Evolutionary conservation across 768 basidiomycete genomes (phyloP).

Genomic region (Mycena albidolilacea): DNA sequence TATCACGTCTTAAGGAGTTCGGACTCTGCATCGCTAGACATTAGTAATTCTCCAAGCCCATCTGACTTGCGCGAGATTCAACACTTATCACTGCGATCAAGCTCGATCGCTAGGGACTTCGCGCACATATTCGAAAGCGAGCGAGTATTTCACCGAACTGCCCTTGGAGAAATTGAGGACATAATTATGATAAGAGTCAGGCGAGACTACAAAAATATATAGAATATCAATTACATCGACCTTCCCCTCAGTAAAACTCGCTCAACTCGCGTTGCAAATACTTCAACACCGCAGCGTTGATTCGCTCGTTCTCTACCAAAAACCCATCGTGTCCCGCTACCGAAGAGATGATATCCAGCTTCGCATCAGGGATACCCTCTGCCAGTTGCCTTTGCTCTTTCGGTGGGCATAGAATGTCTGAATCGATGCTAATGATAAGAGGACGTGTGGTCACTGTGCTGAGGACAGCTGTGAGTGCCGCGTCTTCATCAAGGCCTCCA

Average conservation of each 20-base stretch:
- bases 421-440: slow-evolving; percentile 90
- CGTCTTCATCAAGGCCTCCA: slow-evolving; percentile 43
- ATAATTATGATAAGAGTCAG: no score
- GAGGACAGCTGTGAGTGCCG: slow-evolving; percentile 70
- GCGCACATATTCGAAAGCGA: no score
- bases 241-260: slow-evolving; percentile 62
- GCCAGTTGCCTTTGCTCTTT: slow-evolving; percentile 90
- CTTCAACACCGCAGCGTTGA: slow-evolving; percentile 81
- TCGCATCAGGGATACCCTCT: slow-evolving; percentile 80
- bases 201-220: no score
- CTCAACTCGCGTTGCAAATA: slow-evolving; percentile 85
- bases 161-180: no score
- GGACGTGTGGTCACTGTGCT: slow-evolving; percentile 80
- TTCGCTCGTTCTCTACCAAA: slow-evolving; percentile 94
- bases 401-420: slow-evolving; percentile 95
- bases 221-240: no score
- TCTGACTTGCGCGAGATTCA: no score
- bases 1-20: no score
- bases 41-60: no score
- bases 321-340: slow-evolving; percentile 98
- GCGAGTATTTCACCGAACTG: no score
- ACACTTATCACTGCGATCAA: no score
- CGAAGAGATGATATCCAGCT: slow-evolving; percentile 85
- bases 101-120: no score
- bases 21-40: no score